Base-by-base conservation (phyloP, 1,139 yeast species). In the Protomyces inouyei region DNA sequence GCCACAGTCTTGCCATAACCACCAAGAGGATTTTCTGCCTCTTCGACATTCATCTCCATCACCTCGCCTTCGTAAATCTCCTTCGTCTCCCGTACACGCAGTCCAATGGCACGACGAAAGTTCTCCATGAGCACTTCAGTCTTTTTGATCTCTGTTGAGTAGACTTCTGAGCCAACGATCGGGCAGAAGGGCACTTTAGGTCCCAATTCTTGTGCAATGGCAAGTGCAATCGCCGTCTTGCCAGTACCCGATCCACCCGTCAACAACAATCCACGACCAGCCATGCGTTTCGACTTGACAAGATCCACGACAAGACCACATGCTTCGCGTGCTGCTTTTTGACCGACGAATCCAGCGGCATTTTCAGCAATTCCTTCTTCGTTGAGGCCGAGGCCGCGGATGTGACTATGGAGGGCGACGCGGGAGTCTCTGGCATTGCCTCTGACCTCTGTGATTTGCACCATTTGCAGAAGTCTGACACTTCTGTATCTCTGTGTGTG, bases 231-330 rank as follows among this genome's bases (percentile, higher is more conserved):
- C 0, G 98, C 98, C 0, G 98, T 93, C 76, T 93, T 93, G 73
- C 98, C 98, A 3, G 98, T 92, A 2, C 98, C 98, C 18, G 98
- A 98, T 3, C 96, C 96, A 67, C 98, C 98, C 0, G 98, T 98
- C 64, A 93, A 80, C 68, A 93, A 78, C 57, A 93, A 85, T n/a
- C 98, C 98, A 74, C 91, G 89, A 36, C 98, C 98, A 65, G 96
- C 87, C 89, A 93, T 87, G 75, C 87, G 91, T 74, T 89, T 90
- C 48, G 93, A 87, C 77, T 91, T 92, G 78, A 93, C 91, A 73
- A 93, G 80, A 76, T 93, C 98, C 45, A 93, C 98, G 69, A 93
- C 83, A 63, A 95, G 86, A 68, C 98, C 98, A 75, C 97, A 92
- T 0, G 98, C 98, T 77, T 93, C 98, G 75, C 98, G 83, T 14